Conservation (phyloP, 495 filamentous ascomycete species). For the Trypethelium eluteriae region DNA sequence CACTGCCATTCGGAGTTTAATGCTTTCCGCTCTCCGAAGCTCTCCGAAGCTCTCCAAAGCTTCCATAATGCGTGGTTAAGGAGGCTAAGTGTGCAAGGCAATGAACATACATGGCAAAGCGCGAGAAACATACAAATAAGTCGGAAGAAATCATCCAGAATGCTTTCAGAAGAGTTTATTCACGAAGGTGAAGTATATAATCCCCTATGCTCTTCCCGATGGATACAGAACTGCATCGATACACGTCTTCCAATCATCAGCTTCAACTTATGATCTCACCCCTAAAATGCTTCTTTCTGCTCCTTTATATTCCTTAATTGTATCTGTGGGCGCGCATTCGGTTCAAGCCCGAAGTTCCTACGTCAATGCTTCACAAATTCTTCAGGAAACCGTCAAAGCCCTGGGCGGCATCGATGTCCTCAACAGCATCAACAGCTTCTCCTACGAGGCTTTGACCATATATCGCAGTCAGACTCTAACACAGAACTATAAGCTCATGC, state of each 20-base stretch:
- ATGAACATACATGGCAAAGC: neutral
- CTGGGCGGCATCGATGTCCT: conserved; percentile 7
- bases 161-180: neutral
- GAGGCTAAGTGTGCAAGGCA: neutral
- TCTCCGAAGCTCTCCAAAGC: neutral
- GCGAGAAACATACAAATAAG: neutral
- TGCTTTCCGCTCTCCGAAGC: neutral
- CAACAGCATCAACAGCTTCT: conserved; percentile 4
- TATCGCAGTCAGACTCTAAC: conserved; percentile 5
- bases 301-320: neutral
- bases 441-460: conserved; percentile 8
- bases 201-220: neutral
- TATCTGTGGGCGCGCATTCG: neutral
- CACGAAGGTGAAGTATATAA: neutral
- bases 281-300: neutral
- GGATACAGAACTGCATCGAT: neutral
- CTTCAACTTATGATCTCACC: neutral
- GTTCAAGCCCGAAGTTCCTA: neutral
- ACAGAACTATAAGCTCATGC: neutral
- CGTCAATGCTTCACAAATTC: conserved; percentile 8
- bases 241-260: neutral
- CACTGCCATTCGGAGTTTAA: no score
- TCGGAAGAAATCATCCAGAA: neutral
- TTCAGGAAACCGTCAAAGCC: conserved; percentile 8
- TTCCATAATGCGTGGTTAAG: neutral